Conservation (phyloP, 331 rosid genomes). For the Rhamnella rubrinervis region DNA sequence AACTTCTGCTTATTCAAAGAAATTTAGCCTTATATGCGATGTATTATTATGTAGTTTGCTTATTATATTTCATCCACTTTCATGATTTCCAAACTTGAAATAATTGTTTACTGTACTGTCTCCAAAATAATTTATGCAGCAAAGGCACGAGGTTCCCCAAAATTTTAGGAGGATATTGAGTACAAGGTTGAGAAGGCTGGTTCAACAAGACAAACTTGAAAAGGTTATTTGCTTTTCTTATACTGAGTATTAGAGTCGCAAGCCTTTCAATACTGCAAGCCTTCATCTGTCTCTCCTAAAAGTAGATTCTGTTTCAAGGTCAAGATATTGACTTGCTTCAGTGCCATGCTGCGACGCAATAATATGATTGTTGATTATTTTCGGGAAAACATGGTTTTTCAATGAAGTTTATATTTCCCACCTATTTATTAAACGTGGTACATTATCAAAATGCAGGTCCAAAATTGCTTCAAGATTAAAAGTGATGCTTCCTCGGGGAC, state of each 20-base stretch:
- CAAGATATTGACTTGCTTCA: conserved; percentile 8
- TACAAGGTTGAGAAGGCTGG: conserved; percentile 52
- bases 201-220: conserved; percentile 51
- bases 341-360: neutral
- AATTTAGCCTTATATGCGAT: too few relatives aligned
- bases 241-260: neutral
- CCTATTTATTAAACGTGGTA: neutral
- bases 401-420: too few relatives aligned
- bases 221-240: conserved; percentile 34
- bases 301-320: neutral
- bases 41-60: too few relatives aligned
- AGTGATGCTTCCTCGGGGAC: conserved; percentile 13
- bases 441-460: conserved; percentile 29
- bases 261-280: neutral
- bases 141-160: conserved; percentile 50
- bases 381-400: too few relatives aligned
- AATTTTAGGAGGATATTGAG: conserved; percentile 48
- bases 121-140: conserved; percentile 39
- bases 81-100: too few relatives aligned
- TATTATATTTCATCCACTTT: too few relatives aligned
- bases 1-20: too few relatives aligned
- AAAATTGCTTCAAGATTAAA: conserved; percentile 44
- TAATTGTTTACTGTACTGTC: neutral
- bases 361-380: too few relatives aligned
- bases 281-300: neutral